A percentile compares a stretch with the other conserved stretches of the same genome.
Conservation (phyloP, 495 filamentous ascomycete genomes). For the Xylaria flabelliformis region DNA sequence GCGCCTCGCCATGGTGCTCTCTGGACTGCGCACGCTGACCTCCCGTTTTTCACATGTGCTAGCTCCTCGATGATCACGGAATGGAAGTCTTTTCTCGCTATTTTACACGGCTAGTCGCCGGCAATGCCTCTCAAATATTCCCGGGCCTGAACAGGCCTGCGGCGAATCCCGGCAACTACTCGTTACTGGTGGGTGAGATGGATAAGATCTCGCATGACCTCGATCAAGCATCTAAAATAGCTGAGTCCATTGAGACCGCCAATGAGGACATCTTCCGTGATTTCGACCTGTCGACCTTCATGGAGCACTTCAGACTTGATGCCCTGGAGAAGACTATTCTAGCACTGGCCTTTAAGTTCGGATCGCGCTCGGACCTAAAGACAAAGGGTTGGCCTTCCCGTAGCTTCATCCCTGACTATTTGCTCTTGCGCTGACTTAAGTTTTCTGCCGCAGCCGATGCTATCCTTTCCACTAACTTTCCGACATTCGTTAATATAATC, state of each 20-base stretch:
- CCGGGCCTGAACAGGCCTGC: constrained; percentile 71
- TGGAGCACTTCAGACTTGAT: constrained; percentile 93
- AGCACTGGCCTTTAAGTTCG: constrained; percentile 84
- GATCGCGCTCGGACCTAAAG: constrained; percentile 77
- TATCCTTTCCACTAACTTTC: constrained; percentile 76
- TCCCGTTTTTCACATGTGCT: constrained; percentile 31
- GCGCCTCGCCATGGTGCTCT: background rate
- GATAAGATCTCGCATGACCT: constrained; percentile 80
- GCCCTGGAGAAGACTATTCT: constrained; percentile 86
- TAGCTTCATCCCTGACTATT: constrained; percentile 20
- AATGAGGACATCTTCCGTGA: constrained; percentile 89
- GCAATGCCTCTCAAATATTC: constrained; percentile 87
- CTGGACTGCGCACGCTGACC: background rate
- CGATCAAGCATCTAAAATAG: constrained; percentile 85
- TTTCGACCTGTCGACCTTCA: constrained; percentile 89
- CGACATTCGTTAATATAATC: constrained; percentile 75
- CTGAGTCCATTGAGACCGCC: constrained; percentile 85
- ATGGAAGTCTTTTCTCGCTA: constrained; percentile 96
- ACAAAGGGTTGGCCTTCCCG: constrained; percentile 72
- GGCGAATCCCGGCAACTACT: constrained; percentile 78
- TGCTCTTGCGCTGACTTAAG: constrained; percentile 31
- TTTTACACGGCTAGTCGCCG: constrained; percentile 84
- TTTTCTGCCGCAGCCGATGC: constrained; percentile 69
- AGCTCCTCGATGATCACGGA: constrained; percentile 94
- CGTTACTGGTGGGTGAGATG: constrained; percentile 82